Percentiles rank a stretch among this genome's conserved stretches.
phyloP scores from a whole-genome alignment of 2,329 filamentous ascomycete genomes.

The Neofusicoccum parvum region DNA sequence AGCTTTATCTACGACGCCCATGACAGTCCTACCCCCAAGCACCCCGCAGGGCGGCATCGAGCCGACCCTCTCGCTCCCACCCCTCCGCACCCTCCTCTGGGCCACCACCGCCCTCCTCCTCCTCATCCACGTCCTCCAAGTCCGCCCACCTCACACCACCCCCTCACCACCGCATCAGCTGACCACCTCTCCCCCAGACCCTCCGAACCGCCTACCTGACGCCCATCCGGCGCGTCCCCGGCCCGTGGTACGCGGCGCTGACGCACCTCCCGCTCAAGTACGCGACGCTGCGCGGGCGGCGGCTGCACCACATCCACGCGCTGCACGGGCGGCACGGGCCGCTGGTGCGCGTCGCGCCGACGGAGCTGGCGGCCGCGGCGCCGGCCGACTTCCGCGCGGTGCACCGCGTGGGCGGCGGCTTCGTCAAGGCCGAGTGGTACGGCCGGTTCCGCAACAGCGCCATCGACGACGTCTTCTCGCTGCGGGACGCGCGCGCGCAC shows the following conservation, averaged over 20 bases:
- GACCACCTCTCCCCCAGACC: neutral
- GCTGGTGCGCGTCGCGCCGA: constrained; percentile 34
- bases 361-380: constrained; percentile 34
- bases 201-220: constrained; percentile 21
- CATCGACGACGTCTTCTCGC: neutral
- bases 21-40: too few relatives aligned
- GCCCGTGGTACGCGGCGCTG: neutral
- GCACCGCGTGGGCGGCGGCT: constrained; percentile 48
- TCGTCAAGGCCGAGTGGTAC: constrained; percentile 55
- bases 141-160: neutral
- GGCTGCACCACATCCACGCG: constrained; percentile 30
- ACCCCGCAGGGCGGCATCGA: too few relatives aligned
- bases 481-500: neutral
- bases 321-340: constrained; percentile 39
- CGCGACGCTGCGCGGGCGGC: neutral
- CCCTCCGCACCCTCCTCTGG: neutral
- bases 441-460: constrained; percentile 59
- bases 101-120: neutral
- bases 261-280: neutral
- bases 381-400: constrained; percentile 33
- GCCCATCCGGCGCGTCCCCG: constrained; percentile 21
- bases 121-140: neutral
- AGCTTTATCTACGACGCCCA: too few relatives aligned
- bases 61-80: too few relatives aligned
- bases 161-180: neutral